Evolutionary conservation across 495 filamentous ascomycete species (phyloP).

Genomic region (Saxophila tyrrhenica): DNA sequence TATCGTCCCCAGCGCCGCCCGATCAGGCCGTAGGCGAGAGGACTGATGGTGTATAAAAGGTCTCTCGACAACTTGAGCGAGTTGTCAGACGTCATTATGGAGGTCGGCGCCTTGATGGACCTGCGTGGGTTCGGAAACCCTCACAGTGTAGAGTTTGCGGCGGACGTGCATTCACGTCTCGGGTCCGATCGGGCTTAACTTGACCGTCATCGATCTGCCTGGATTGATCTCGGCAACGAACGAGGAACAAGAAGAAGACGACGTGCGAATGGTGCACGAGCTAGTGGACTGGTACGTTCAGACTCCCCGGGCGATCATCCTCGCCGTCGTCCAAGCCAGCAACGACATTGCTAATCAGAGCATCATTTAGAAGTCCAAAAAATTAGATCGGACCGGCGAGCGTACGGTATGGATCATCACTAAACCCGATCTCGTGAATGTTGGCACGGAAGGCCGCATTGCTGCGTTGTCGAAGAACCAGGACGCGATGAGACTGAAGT

Average conservation of each 20-base stretch:
- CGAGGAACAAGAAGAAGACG: constrained; percentile 13
- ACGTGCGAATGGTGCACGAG: constrained; percentile 17
- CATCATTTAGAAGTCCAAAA: constrained; percentile 15
- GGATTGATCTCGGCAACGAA: constrained; percentile 16
- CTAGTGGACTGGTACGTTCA: constrained; percentile 21
- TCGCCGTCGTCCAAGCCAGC: constrained; percentile 24
- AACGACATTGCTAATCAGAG: constrained; percentile 25
- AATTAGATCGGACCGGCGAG: constrained; percentile 17
- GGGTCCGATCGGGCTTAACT: constrained; percentile 6
- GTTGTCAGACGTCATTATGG: neutral
- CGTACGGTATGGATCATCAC: constrained; percentile 30
- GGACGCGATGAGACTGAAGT: constrained; percentile 13
- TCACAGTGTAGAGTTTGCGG: constrained; percentile 1
- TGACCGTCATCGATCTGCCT: constrained; percentile 21
- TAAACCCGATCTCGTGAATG: constrained; percentile 32
- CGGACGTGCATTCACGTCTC: constrained; percentile 15
- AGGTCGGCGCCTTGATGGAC: constrained; percentile 6
- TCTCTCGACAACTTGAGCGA: neutral
- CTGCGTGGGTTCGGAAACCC: constrained; percentile 4
- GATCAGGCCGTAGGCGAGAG: neutral
- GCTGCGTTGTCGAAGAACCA: constrained; percentile 31
- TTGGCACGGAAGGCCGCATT: constrained; percentile 26
- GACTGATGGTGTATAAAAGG: neutral
- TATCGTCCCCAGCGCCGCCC: neutral
- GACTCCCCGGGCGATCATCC: constrained; percentile 21